Evolutionary conservation across 495 filamentous ascomycete genomes (phyloP).

Genomic region (Penicillium pancosmium): DNA sequence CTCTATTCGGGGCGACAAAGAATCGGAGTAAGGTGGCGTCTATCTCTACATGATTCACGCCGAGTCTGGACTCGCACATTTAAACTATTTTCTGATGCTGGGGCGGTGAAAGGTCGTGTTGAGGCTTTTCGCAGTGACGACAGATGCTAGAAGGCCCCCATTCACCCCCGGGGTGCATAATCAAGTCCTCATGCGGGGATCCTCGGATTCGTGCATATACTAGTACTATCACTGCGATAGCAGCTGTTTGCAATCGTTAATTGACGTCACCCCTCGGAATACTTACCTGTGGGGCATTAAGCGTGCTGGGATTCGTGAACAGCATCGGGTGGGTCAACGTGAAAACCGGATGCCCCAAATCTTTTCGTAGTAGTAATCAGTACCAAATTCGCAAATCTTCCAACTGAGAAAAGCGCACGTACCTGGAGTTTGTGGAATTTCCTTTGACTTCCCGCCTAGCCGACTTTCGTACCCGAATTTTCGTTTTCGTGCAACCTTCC

Average conservation of each 20-base stretch:
- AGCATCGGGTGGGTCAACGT: background rate
- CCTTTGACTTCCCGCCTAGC: background rate
- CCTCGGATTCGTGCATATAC: background rate
- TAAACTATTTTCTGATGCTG: background rate
- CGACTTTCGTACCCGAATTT: background rate
- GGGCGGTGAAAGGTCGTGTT: background rate
- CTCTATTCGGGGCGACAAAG: no score
- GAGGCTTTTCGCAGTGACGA: background rate
- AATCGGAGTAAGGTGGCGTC: no score
- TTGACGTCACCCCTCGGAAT: conserved; percentile 2
- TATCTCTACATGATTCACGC: no score
- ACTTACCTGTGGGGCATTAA: background rate
- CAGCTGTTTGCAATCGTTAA: background rate
- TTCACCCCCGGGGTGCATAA: background rate
- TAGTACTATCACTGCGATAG: background rate
- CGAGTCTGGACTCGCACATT: no score
- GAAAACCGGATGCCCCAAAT: conserved; percentile 1
- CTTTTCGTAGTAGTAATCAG: background rate
- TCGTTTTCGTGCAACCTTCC: background rate
- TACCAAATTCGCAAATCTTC: background rate
- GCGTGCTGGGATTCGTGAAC: background rate
- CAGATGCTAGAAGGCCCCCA: background rate
- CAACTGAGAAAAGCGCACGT: background rate
- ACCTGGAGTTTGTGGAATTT: background rate
- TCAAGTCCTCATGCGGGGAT: background rate